Percentiles rank a stretch among this genome's conserved stretches.
Evolutionary conservation across 768 basidiomycete genomes (phyloP).

Genomic region (Russula dissimulans): DNA sequence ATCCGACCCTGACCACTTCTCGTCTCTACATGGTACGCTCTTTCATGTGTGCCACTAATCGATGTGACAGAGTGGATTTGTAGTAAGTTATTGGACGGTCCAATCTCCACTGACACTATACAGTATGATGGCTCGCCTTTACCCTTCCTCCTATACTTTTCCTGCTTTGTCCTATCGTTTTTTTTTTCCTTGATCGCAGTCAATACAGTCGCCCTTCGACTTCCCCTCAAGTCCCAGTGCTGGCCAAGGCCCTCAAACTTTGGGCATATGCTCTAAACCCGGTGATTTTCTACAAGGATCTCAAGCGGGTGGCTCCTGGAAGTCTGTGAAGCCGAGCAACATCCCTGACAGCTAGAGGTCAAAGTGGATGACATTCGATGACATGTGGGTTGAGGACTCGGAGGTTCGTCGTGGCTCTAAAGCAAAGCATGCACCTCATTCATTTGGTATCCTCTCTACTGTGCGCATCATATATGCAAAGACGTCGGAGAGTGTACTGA

Average conservation of each 20-base stretch:
- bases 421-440: conserved; percentile 66
- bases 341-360: conserved; percentile 35
- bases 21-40: conserved; percentile 28
- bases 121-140: conserved; percentile 33
- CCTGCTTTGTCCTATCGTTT: conserved; percentile 31
- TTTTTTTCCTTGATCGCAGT: conserved; percentile 29
- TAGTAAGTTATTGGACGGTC: conserved; percentile 13
- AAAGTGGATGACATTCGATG: conserved; percentile 69
- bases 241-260: conserved; percentile 26
- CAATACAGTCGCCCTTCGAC: conserved; percentile 29
- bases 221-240: conserved; percentile 35
- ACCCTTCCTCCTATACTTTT: conserved; percentile 33
- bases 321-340: conserved; percentile 56
- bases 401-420: conserved; percentile 65
- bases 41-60: neutral
- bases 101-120: neutral
- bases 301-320: conserved; percentile 65
- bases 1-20: conserved; percentile 30
- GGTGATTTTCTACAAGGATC: conserved; percentile 35
- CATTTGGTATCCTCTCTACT: conserved; percentile 57
- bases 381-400: conserved; percentile 54
- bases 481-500: neutral
- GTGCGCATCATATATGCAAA: conserved; percentile 28
- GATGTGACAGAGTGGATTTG: neutral
- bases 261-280: conserved; percentile 28